These are phyloP conservation scores for Claviceps spartinae DNA, from an alignment of 2,329 filamentous ascomycete species.

Conservation along the genomic window DNA sequence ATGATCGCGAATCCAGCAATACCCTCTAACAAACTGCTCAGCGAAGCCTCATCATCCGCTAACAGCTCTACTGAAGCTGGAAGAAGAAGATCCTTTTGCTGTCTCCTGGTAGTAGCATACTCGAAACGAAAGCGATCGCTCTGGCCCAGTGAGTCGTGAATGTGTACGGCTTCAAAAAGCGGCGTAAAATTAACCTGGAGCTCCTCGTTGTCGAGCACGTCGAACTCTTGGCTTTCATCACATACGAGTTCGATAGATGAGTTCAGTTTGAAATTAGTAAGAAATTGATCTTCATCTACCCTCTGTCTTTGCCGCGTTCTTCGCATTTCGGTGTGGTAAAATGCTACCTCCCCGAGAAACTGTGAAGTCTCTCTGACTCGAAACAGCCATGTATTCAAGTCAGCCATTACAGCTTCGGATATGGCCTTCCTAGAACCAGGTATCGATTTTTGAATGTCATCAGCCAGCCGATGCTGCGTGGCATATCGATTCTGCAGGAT, in stretches of 20 bases:
- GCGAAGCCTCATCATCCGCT: conserved; percentile 67
- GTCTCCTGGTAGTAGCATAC: conserved; percentile 79
- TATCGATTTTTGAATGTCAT: conserved; percentile 91
- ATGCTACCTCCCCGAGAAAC: conserved; percentile 88
- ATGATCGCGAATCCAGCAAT: conserved; percentile 96
- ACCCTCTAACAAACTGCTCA: conserved; percentile 85
- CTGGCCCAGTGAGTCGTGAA: conserved; percentile 86
- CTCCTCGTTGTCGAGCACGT: conserved; percentile 90
- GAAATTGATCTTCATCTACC: conserved; percentile 58
- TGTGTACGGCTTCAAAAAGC: conserved; percentile 88
- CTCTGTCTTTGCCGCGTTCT: conserved; percentile 73
- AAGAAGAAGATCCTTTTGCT: conserved; percentile 83
- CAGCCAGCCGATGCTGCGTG: conserved; percentile 86
- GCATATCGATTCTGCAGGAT: conserved; percentile 70
- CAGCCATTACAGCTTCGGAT: conserved; percentile 91
- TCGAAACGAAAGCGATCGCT: conserved; percentile 82
- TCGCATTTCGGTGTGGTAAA: conserved; percentile 87
- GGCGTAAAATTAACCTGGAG: conserved; percentile 90
- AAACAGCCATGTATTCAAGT: conserved; percentile 93
- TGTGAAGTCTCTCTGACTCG: conserved; percentile 92
- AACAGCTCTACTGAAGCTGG: conserved; percentile 63
- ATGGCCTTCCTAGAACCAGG: conserved; percentile 86
- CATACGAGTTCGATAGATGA: conserved; percentile 91
- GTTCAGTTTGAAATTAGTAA: conserved; percentile 80
- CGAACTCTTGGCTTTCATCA: conserved; percentile 90